phyloP scores from a whole-genome alignment of 495 filamentous ascomycete genomes.

The Mycothermus thermophilus region DNA sequence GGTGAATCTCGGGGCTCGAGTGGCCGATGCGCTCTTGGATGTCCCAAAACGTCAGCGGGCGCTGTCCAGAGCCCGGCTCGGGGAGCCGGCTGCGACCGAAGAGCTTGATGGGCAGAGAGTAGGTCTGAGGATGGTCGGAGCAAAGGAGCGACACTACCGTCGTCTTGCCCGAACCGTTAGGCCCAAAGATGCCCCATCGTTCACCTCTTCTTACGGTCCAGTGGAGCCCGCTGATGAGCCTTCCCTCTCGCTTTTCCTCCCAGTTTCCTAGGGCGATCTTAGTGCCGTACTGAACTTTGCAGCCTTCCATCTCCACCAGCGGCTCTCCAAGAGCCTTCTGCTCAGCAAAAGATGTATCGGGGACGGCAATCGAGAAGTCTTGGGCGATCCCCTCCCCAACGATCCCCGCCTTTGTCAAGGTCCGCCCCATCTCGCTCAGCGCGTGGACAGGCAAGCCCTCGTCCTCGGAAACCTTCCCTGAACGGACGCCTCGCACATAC shows the following conservation, averaged over 20 bases:
- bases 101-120: constrained; percentile 71
- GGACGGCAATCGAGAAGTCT: constrained; percentile 1
- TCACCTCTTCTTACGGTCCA: constrained; percentile 77
- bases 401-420: constrained; percentile 32
- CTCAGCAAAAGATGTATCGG: not conserved
- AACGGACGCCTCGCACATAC: constrained; percentile 28
- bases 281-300: constrained; percentile 63
- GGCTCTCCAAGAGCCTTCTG: constrained; percentile 33
- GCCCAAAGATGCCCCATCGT: constrained; percentile 81
- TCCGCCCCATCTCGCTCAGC: constrained; percentile 37
- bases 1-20: constrained; percentile 84
- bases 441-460: constrained; percentile 28
- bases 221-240: constrained; percentile 45
- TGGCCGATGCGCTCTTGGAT: constrained; percentile 83
- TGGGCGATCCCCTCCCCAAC: constrained; percentile 21
- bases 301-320: constrained; percentile 74
- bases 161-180: constrained; percentile 86
- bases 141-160: constrained; percentile 84
- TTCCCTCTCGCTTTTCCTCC: constrained; percentile 41
- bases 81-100: constrained; percentile 76
- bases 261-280: constrained; percentile 67
- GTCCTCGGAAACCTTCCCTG: constrained; percentile 20
- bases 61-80: constrained; percentile 43
- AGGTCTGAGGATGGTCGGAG: constrained; percentile 90
- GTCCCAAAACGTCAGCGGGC: constrained; percentile 79